These are phyloP conservation scores for Calocera cornea DNA, from an alignment of 768 basidiomycete genomes.

Conservation along the genomic window DNA sequence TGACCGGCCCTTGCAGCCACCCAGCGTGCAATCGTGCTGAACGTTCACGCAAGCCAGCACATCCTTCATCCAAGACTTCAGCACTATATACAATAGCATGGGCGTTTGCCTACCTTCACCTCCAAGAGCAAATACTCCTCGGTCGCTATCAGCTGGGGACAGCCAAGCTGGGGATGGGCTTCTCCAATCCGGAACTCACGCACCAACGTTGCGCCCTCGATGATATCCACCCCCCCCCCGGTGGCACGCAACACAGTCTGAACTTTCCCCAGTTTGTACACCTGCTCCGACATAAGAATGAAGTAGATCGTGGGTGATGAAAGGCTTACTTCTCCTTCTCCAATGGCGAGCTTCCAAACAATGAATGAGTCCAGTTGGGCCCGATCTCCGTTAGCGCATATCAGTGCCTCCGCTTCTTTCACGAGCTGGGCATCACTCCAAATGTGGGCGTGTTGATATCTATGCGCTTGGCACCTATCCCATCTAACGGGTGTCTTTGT, in stretches of 20 bases:
- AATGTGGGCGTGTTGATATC: too few relatives aligned
- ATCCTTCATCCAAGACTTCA: neutral
- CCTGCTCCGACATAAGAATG: neutral
- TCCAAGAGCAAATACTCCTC: neutral
- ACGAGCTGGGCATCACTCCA: too few relatives aligned
- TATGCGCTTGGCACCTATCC: too few relatives aligned
- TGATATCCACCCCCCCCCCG: neutral
- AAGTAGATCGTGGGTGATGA: neutral
- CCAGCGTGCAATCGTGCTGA: slow-evolving; percentile 16
- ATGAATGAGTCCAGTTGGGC: too few relatives aligned
- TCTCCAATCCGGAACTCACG: neutral
- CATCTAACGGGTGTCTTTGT: too few relatives aligned
- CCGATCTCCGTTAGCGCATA: too few relatives aligned
- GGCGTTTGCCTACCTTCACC: neutral
- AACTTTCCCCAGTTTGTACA: neutral
- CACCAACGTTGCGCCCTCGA: neutral
- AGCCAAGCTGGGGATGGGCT: slow-evolving; percentile 3
- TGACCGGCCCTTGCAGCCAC: slow-evolving; percentile 4
- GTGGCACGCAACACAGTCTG: neutral
- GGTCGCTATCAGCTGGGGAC: neutral
- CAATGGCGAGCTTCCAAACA: neutral
- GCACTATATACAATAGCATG: neutral
- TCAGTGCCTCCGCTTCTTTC: too few relatives aligned
- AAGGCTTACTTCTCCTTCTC: neutral
- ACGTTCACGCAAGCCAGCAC: slow-evolving; percentile 10